A percentile compares a stretch with the other conserved stretches of the same genome.
Evolutionary conservation across 768 basidiomycete genomes (phyloP).

Genomic region (Suillus luteus): DNA sequence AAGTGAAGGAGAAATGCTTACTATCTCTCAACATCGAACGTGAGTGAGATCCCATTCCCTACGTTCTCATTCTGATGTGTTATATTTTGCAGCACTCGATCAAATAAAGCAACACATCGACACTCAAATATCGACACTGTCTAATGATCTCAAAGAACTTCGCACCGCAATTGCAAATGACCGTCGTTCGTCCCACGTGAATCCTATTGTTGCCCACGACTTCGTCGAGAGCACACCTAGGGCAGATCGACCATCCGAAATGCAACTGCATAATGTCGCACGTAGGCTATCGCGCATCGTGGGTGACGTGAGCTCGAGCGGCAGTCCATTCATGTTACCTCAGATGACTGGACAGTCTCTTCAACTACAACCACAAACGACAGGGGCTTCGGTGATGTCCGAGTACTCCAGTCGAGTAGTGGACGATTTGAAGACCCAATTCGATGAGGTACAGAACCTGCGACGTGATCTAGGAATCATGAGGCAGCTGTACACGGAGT

Average conservation of each 20-base stretch:
- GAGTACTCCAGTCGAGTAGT: slow-evolving; percentile 77
- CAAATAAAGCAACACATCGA: slow-evolving; percentile 99
- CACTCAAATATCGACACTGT: slow-evolving; percentile 78
- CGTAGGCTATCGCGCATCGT: slow-evolving; percentile 75
- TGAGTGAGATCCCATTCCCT: slow-evolving; percentile 47
- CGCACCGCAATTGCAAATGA: slow-evolving; percentile 61
- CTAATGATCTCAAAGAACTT: slow-evolving; percentile 90
- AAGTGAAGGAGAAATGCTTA: slow-evolving; percentile 85
- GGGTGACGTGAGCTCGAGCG: slow-evolving; percentile 39
- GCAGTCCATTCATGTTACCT: slow-evolving; percentile 45
- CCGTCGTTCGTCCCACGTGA: slow-evolving; percentile 50
- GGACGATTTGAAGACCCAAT: slow-evolving; percentile 84
- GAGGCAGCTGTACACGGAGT: slow-evolving; percentile 93
- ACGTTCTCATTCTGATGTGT: slow-evolving; percentile 15
- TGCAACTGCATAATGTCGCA: slow-evolving; percentile 72
- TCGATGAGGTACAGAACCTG: slow-evolving; percentile 92
- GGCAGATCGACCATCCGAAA: slow-evolving; percentile 69
- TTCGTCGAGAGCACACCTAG: slow-evolving; percentile 68
- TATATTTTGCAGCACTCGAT: slow-evolving; percentile 71
- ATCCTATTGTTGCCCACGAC: slow-evolving; percentile 53
- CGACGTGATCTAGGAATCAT: slow-evolving; percentile 92
- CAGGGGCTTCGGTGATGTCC: slow-evolving; percentile 72
- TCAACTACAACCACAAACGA: slow-evolving; percentile 61
- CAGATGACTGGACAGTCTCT: slow-evolving; percentile 72
- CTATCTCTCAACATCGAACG: slow-evolving; percentile 96